phyloP scores from a whole-genome alignment of 306 rosid genomes.

The Fragaria iinumae region DNA sequence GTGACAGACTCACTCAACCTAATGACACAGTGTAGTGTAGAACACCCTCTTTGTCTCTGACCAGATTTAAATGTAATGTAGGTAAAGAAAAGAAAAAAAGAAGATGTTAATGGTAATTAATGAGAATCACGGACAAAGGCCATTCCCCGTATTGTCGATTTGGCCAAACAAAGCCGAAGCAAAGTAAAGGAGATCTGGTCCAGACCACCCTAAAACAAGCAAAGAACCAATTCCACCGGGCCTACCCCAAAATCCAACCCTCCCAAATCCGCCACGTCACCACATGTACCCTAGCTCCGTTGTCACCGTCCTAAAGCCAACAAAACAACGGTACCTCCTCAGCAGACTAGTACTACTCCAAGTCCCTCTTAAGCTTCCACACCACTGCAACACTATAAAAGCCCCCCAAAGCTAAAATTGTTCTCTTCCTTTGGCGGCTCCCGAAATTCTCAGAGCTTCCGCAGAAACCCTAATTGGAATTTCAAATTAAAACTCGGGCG shows the following conservation, averaged over 20 bases:
- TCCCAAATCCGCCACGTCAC: not conserved
- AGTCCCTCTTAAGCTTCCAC: not conserved
- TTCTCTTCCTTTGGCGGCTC: constrained; percentile 63
- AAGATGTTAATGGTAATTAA: not conserved
- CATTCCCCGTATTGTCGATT: not conserved
- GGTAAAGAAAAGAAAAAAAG: too few species aligned
- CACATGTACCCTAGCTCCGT: not conserved
- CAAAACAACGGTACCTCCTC: not conserved
- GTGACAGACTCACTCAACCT: too few species aligned
- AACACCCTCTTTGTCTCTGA: too few species aligned
- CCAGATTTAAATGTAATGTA: too few species aligned
- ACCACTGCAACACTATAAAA: constrained; percentile 1
- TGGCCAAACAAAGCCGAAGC: not conserved
- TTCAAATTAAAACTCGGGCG: not conserved
- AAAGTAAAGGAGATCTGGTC: not conserved
- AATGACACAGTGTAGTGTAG: too few species aligned
- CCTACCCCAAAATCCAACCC: not conserved
- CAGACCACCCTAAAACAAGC: not conserved
- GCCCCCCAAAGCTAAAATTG: not conserved
- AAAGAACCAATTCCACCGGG: not conserved
- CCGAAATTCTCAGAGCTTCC: constrained; percentile 18
- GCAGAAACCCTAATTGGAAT: constrained; percentile 67
- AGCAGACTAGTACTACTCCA: not conserved
- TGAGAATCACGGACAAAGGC: not conserved
- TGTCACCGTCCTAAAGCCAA: not conserved